Base-by-base conservation (phyloP, 139 green algal species). In the Yamagishiella unicocca region DNA sequence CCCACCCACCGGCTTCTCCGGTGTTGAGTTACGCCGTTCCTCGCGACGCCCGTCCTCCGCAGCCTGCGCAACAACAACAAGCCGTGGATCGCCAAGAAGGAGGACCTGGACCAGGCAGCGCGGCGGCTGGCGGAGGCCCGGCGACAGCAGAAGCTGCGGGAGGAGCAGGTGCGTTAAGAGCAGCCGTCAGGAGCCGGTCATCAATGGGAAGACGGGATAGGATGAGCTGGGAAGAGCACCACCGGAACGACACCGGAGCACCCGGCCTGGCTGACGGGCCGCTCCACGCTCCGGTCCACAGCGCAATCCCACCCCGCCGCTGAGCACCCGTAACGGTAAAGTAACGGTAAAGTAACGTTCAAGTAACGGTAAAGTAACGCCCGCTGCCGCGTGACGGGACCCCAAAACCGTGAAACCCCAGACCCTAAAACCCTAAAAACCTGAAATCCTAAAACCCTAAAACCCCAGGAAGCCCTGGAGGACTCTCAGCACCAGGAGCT, bases 381-480 rank as follows among this genome's bases (percentile, higher is more conserved):
- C n/a, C n/a, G n/a, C n/a, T n/a, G n/a, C n/a, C n/a, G n/a, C n/a
- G n/a, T n/a, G n/a, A n/a, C n/a, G n/a, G n/a, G n/a, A n/a, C n/a
- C n/a, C n/a, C n/a, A n/a, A n/a, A n/a, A n/a, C n/a, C n/a, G n/a
- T n/a, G n/a, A n/a, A n/a, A n/a, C n/a, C n/a, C n/a, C n/a, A n/a
- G n/a, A n/a, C n/a, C n/a, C n/a, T n/a, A n/a, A n/a, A n/a, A n/a
- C n/a, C n/a, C n/a, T n/a, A n/a, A n/a, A n/a, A n/a, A n/a, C n/a
- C n/a, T n/a, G n/a, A n/a, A n/a, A n/a, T n/a, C n/a, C n/a, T n/a
- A n/a, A n/a, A n/a, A 72, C n/a, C n/a, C n/a, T 27, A 55, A 21
- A 8, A 53, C 22, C 25, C 19, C 78, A 85, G 80, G 80, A 86
- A 77, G 80, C 80, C n/a, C 66, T 86, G 64, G 80, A 86, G 80